A percentile compares a stretch with the other conserved stretches of the same genome.
Evolutionary conservation across 768 basidiomycete genomes (phyloP).

Genomic region (Coprinellus micaceus): DNA sequence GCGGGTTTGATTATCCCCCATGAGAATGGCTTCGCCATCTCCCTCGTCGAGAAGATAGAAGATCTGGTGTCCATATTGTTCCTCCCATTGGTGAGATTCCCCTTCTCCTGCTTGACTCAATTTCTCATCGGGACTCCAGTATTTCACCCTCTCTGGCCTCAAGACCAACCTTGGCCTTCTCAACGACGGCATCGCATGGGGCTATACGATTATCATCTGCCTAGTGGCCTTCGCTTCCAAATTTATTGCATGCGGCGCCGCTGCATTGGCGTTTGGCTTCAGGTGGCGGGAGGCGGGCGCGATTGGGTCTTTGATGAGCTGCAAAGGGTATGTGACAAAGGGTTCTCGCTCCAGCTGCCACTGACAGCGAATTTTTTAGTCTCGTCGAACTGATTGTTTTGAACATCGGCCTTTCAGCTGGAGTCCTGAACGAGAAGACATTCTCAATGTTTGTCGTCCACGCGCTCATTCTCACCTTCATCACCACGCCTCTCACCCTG

Average conservation of each 20-base stretch:
- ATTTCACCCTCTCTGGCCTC: constrained; percentile 78
- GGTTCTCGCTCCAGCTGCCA: neutral
- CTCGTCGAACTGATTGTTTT: constrained; percentile 88
- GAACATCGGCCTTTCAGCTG: constrained; percentile 76
- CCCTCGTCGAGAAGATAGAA: constrained; percentile 81
- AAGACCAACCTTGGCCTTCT: constrained; percentile 77
- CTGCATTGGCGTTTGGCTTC: constrained; percentile 63
- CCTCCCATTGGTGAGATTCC: constrained; percentile 64
- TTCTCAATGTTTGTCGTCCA: constrained; percentile 91
- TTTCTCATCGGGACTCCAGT: constrained; percentile 34
- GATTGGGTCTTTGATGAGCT: constrained; percentile 85
- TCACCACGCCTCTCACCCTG: constrained; percentile 81
- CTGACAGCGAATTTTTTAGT: constrained; percentile 24
- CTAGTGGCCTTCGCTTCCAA: constrained; percentile 76
- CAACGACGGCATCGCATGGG: constrained; percentile 76
- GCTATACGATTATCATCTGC: constrained; percentile 71
- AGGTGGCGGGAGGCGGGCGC: constrained; percentile 74
- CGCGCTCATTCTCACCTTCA: constrained; percentile 72
- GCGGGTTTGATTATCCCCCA: constrained; percentile 81
- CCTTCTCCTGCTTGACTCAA: neutral
- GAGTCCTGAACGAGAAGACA: constrained; percentile 57
- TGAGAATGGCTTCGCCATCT: constrained; percentile 76
- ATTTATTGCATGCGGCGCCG: constrained; percentile 62
- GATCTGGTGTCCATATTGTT: constrained; percentile 78
- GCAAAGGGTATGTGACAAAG: constrained; percentile 65